Evolutionary conservation across 2,329 filamentous ascomycete genomes (phyloP).

Genomic region (Pseudogymnoascus sp.): DNA sequence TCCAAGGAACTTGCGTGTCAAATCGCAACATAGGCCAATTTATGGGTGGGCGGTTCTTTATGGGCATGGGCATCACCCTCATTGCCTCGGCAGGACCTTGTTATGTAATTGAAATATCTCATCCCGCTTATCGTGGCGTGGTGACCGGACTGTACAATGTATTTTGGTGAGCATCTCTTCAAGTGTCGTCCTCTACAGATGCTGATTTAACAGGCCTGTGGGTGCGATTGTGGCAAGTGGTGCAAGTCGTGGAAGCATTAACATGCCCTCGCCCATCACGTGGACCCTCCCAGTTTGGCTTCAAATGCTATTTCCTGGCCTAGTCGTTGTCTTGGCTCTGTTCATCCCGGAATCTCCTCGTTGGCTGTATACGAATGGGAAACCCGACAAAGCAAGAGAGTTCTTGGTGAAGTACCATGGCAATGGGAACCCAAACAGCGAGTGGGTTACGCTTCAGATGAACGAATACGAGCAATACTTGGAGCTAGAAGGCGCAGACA

Average conservation of each 20-base stretch:
- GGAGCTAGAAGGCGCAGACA: slow-evolving; percentile 42
- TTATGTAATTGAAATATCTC: slow-evolving; percentile 41
- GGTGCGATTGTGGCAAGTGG: slow-evolving; percentile 26
- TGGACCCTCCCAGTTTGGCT: slow-evolving; percentile 32
- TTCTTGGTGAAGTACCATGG: slow-evolving; percentile 45
- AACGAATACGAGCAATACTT: slow-evolving; percentile 42
- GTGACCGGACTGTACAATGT: slow-evolving; percentile 29
- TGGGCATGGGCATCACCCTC: slow-evolving; percentile 49
- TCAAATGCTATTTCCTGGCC: slow-evolving; percentile 28
- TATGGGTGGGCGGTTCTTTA: slow-evolving; percentile 50
- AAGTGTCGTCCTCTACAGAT: background rate
- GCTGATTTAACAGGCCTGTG: slow-evolving; percentile 36
- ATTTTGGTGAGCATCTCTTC: slow-evolving; percentile 19
- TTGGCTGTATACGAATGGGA: slow-evolving; percentile 35
- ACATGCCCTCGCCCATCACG: slow-evolving; percentile 30
- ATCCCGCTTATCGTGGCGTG: slow-evolving; percentile 39
- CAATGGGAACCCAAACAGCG: slow-evolving; percentile 41
- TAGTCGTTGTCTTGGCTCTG: slow-evolving; percentile 21
- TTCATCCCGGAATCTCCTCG: slow-evolving; percentile 30
- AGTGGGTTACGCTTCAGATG: slow-evolving; percentile 44
- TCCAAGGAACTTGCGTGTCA: slow-evolving; percentile 32
- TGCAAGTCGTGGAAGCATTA: slow-evolving; percentile 29
- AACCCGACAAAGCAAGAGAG: slow-evolving; percentile 30
- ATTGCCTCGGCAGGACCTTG: slow-evolving; percentile 39
- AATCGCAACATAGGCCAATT: slow-evolving; percentile 33